These are phyloP conservation scores for Aspergillus ostianus DNA, from an alignment of 495 filamentous ascomycete genomes.

Conservation along the genomic window DNA sequence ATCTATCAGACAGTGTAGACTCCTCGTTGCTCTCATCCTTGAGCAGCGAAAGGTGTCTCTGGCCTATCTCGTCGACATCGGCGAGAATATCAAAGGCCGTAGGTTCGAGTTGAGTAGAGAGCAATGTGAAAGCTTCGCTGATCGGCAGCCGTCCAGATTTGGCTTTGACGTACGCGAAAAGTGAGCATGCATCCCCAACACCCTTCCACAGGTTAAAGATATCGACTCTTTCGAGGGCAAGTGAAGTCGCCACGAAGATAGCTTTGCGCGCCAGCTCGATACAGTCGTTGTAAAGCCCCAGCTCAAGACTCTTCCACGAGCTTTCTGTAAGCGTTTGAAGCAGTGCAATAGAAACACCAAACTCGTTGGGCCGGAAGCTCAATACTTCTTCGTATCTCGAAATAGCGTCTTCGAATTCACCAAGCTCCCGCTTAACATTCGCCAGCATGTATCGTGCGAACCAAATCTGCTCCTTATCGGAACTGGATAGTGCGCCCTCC, in stretches of 20 bases:
- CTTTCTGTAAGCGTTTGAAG: slow-evolving; percentile 83
- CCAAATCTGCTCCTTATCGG: slow-evolving; percentile 68
- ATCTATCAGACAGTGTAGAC: slow-evolving; percentile 33
- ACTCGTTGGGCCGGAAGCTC: slow-evolving; percentile 62
- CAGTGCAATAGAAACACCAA: slow-evolving; percentile 81
- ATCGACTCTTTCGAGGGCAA: slow-evolving; percentile 52
- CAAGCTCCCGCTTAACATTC: slow-evolving; percentile 88
- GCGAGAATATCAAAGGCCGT: slow-evolving; percentile 59
- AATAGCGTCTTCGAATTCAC: slow-evolving; percentile 82
- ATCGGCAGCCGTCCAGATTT: slow-evolving; percentile 58
- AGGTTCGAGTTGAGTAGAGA: slow-evolving; percentile 50
- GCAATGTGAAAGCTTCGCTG: slow-evolving; percentile 50
- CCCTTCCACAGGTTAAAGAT: slow-evolving; percentile 96
- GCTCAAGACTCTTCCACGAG: slow-evolving; percentile 72
- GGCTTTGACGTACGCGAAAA: slow-evolving; percentile 76
- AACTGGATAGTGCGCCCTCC: slow-evolving; percentile 42
- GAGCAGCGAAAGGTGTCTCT: slow-evolving; percentile 36
- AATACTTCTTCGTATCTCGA: slow-evolving; percentile 71
- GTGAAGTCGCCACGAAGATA: slow-evolving; percentile 50
- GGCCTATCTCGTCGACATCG: slow-evolving; percentile 70
- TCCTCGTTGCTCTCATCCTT: slow-evolving; percentile 45
- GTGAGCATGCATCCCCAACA: slow-evolving; percentile 80
- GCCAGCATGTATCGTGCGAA: slow-evolving; percentile 97
- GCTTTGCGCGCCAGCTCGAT: slow-evolving; percentile 62
- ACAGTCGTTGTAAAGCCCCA: slow-evolving; percentile 79